phyloP scores from a whole-genome alignment of 1,139 yeast genomes.

The Neolecta irregularis region DNA sequence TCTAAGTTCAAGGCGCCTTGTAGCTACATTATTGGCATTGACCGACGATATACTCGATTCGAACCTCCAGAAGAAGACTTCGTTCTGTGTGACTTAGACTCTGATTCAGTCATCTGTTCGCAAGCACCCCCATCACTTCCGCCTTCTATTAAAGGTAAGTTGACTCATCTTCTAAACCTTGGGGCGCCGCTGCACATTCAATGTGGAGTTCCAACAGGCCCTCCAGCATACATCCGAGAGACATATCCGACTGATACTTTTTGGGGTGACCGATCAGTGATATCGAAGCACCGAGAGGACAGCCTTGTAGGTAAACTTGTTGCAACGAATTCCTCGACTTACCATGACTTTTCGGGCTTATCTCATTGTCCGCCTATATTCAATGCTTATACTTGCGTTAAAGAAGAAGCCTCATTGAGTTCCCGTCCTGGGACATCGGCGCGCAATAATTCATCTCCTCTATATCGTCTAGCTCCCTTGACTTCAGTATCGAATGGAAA shows the following conservation, averaged over 20 bases:
- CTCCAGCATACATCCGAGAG: constrained; percentile 12
- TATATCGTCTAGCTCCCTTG: no score
- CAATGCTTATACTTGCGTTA: constrained; percentile 4
- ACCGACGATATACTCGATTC: constrained; percentile 2
- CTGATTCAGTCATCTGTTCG: constrained; percentile 5
- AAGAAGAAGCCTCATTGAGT: not conserved
- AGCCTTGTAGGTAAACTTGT: constrained; percentile 6
- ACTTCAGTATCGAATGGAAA: no score
- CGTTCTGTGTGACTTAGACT: constrained; percentile 15
- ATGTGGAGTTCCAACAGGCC: constrained; percentile 11
- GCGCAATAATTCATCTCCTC: no score
- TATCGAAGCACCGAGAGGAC: constrained; percentile 3
- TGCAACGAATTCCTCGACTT: constrained; percentile 5
- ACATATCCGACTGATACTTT: constrained; percentile 12
- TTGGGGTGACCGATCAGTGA: constrained; percentile 5
- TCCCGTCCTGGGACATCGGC: no score
- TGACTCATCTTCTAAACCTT: constrained; percentile 7
- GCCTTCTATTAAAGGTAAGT: constrained; percentile 9
- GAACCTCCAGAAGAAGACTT: constrained; percentile 12
- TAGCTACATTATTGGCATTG: constrained; percentile 15
- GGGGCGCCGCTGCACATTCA: constrained; percentile 14
- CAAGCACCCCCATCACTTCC: constrained; percentile 13
- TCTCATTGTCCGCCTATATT: constrained; percentile 6
- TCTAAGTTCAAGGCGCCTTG: constrained; percentile 16
- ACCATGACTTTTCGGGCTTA: not conserved